Evolutionary conservation across 2,329 filamentous ascomycete genomes (phyloP).

Genomic region (Neospermospora avenae): DNA sequence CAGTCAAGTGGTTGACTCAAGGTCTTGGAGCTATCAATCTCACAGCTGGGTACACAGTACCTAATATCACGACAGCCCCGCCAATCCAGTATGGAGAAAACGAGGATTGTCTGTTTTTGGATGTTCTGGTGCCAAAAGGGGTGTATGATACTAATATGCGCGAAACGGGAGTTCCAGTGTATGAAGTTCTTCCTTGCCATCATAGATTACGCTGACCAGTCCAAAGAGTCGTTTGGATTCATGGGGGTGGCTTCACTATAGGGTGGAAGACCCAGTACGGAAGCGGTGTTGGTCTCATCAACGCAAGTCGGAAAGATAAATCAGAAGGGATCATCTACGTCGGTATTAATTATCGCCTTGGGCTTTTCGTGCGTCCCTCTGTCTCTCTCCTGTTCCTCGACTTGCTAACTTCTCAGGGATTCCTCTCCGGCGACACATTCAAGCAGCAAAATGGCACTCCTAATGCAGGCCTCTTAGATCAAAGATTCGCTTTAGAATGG

Average conservation of each 20-base stretch:
- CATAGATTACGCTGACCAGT: not conserved
- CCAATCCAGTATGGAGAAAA: not conserved
- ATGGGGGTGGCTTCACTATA: slow-evolving; percentile 45
- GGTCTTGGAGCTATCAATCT: not conserved
- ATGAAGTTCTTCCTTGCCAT: not conserved
- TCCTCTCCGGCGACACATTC: slow-evolving; percentile 41
- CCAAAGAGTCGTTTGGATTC: slow-evolving; percentile 48
- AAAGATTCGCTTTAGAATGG: slow-evolving; percentile 55
- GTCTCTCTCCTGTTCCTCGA: not conserved
- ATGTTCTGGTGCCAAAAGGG: slow-evolving; percentile 42
- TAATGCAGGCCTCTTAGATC: slow-evolving; percentile 51
- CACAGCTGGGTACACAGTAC: slow-evolving; percentile 10
- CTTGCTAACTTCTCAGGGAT: slow-evolving; percentile 19
- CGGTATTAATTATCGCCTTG: slow-evolving; percentile 36
- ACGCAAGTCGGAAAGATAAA: slow-evolving; percentile 25
- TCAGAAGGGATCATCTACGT: slow-evolving; percentile 37
- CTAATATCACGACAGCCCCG: slow-evolving; percentile 7
- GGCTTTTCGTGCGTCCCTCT: slow-evolving; percentile 27
- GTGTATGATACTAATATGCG: slow-evolving; percentile 36
- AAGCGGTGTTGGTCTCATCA: slow-evolving; percentile 39
- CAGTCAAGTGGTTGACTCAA: not conserved
- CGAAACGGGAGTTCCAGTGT: slow-evolving; percentile 18
- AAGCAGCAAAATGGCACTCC: slow-evolving; percentile 40
- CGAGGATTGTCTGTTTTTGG: slow-evolving; percentile 49
- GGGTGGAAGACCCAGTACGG: slow-evolving; percentile 39